phyloP scores from a whole-genome alignment of 2,329 filamentous ascomycete species.

The Colletotrichum limetticola region DNA sequence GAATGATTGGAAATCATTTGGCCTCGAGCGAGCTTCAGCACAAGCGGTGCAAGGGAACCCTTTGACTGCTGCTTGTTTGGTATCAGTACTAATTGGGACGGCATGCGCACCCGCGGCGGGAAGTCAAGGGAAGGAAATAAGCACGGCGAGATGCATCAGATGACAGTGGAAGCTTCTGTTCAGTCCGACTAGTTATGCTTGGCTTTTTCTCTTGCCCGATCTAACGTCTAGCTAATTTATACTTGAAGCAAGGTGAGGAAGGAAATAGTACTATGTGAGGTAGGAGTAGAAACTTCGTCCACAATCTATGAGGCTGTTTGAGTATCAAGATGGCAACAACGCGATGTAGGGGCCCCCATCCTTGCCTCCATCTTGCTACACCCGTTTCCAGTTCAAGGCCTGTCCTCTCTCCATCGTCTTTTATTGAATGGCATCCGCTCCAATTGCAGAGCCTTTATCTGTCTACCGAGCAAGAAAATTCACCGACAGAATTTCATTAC shows the following conservation, averaged over 20 bases:
- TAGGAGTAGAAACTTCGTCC: neutral
- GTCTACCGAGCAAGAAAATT: neutral
- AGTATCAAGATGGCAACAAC: conserved; percentile 3
- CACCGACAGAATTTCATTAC: neutral
- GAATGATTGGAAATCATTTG: conserved; percentile 7
- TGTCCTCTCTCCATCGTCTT: neutral
- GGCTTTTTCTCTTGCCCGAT: neutral
- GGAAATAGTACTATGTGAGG: too few relatives aligned
- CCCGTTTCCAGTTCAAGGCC: neutral
- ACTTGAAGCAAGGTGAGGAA: too few relatives aligned
- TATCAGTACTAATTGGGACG: neutral
- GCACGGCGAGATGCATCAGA: conserved; percentile 8
- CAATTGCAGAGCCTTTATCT: neutral
- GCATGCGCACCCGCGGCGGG: neutral
- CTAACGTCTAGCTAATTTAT: neutral
- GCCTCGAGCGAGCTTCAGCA: conserved; percentile 5
- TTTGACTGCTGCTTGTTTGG: neutral
- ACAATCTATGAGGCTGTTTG: conserved; percentile 9
- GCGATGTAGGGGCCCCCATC: neutral
- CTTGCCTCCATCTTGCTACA: neutral
- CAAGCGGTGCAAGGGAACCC: neutral
- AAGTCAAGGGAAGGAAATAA: conserved; percentile 12
- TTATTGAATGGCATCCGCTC: neutral
- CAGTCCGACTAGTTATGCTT: neutral
- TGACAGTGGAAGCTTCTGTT: neutral